Evolutionary conservation across 176 grass and related monocot species (phyloP).

Genomic region (Oryza coarctata): DNA sequence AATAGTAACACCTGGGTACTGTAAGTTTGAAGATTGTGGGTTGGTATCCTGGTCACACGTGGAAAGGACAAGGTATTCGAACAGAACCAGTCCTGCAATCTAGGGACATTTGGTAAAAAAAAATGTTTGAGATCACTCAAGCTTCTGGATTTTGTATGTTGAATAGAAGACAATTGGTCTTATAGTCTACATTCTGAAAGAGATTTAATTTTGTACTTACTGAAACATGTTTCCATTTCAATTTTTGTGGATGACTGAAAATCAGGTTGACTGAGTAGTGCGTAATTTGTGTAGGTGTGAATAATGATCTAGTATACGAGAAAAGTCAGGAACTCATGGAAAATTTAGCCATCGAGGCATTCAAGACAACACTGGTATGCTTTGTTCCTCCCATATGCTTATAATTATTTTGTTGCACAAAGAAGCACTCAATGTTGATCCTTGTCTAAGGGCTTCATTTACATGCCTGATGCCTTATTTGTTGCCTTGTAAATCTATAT

Average conservation of each 20-base stretch:
- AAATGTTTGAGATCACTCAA: neutral
- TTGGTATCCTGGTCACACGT: neutral
- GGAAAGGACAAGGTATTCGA: neutral
- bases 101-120: neutral
- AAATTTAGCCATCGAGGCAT: slow-evolving; percentile 62
- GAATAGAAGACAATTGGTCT: neutral
- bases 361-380: slow-evolving; percentile 62
- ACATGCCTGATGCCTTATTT: neutral
- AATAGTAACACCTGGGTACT: neutral
- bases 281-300: slow-evolving; percentile 44
- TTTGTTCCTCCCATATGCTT: neutral
- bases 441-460: neutral
- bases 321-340: slow-evolving; percentile 64
- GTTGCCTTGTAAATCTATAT: neutral
- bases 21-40: neutral
- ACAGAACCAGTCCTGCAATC: neutral
- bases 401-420: neutral
- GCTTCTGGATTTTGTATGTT: neutral
- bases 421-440: slow-evolving; percentile 6
- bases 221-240: no score
- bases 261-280: neutral
- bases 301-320: slow-evolving; percentile 82
- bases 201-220: neutral
- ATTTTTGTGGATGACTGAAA: neutral
- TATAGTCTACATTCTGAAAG: neutral